Percentiles rank a stretch among this genome's conserved stretches.
Conservation (phyloP, 345 rosid species). For the Alliaria petiolata region DNA sequence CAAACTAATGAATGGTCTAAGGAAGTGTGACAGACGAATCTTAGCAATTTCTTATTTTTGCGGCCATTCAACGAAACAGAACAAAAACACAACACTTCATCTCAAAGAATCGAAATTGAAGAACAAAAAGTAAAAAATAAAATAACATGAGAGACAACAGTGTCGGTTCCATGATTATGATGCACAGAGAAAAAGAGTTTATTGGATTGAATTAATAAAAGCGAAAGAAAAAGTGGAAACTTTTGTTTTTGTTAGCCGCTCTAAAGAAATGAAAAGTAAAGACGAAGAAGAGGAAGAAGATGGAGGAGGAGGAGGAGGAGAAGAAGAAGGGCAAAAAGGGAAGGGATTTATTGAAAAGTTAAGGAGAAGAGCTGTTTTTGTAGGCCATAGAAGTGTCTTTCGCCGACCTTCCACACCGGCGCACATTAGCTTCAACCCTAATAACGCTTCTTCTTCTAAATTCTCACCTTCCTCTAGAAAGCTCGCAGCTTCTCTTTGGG, state of each 20-base stretch:
- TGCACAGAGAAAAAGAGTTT: neutral
- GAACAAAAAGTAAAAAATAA: neutral
- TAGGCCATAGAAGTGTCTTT: slow-evolving; percentile 29
- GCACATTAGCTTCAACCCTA: slow-evolving; percentile 28
- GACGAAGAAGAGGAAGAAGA: slow-evolving; percentile 5
- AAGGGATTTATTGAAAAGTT: slow-evolving; percentile 25
- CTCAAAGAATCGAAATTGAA: neutral
- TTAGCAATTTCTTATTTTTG: neutral
- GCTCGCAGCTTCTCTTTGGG: slow-evolving; percentile 38
- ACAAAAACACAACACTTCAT: neutral
- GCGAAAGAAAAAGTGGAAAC: neutral
- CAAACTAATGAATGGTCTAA: neutral
- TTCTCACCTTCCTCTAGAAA: slow-evolving; percentile 27
- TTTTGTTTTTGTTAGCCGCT: neutral
- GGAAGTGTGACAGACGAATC: neutral
- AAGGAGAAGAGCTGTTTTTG: slow-evolving; percentile 26
- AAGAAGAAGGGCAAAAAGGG: slow-evolving; percentile 33
- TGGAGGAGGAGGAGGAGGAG: neutral
- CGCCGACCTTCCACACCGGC: slow-evolving; percentile 28
- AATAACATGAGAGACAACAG: neutral
- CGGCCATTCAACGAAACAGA: neutral
- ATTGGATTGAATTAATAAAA: neutral
- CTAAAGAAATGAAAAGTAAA: slow-evolving; percentile 33
- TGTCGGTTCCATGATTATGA: neutral
- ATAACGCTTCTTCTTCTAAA: neutral